Percentiles rank a stretch among this genome's conserved stretches.
These are phyloP conservation scores for Cyanodermella asteris DNA, from an alignment of 2,329 filamentous ascomycete genomes.

Conservation along the genomic window DNA sequence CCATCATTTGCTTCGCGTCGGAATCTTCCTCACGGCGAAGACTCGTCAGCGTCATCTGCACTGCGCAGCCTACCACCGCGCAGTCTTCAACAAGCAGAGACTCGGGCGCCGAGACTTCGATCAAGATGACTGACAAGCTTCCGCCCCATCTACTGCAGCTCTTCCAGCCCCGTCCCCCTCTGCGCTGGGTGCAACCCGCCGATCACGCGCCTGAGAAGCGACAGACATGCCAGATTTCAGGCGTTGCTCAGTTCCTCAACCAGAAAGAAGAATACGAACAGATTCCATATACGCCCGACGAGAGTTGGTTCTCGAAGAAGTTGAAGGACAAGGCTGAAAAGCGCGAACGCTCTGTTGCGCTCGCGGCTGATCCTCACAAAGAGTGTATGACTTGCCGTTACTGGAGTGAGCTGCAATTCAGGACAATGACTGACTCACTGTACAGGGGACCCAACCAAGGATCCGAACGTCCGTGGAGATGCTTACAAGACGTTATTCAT, in stretches of 20 bases:
- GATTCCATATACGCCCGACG: conserved; percentile 57
- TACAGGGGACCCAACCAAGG: conserved; percentile 45
- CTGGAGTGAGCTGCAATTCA: conserved; percentile 1
- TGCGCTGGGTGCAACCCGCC: conserved; percentile 68
- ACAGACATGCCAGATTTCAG: conserved; percentile 48
- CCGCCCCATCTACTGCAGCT: conserved; percentile 80
- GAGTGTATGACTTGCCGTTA: conserved; percentile 29
- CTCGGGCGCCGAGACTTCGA: background rate
- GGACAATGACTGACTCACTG: background rate
- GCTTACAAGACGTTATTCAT: conserved; percentile 91
- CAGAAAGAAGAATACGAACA: conserved; percentile 56
- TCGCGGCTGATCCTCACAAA: conserved; percentile 40
- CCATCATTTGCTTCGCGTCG: too few relatives aligned
- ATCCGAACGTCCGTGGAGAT: conserved; percentile 77
- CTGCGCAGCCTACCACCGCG: too few relatives aligned
- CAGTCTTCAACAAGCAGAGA: too few relatives aligned
- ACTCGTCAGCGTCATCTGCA: too few relatives aligned
- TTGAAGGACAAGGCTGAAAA: conserved; percentile 71
- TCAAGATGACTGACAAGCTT: conserved; percentile 81
- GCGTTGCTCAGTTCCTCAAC: conserved; percentile 53
- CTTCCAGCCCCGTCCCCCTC: conserved; percentile 79
- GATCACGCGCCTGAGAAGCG: conserved; percentile 71
- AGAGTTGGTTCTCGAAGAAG: conserved; percentile 78
- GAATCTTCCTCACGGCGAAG: too few relatives aligned
- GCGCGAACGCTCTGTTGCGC: conserved; percentile 41